Base-by-base conservation (phyloP, 192 early-diverging fungal species). In the Backusella circina region DNA sequence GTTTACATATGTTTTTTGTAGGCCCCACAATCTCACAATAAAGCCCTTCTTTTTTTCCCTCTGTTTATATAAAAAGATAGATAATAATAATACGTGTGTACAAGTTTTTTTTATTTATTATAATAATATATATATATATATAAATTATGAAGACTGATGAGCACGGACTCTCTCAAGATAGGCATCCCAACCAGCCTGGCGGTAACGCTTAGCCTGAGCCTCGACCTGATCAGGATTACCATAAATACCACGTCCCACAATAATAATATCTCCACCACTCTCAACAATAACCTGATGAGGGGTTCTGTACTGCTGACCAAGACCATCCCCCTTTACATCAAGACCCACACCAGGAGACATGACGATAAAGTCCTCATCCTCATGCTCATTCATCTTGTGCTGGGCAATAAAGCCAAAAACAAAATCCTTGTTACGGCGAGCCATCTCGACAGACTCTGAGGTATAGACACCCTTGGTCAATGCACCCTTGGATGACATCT, bases 171-270 rank as follows among this genome's bases (percentile, higher is more conserved):
- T 77, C 33, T 77, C 70, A 66, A 94, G 81, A 78, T 99, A 98
- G 0, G 98, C 98, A 38, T 90, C 84, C 98, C 98, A 99, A n/a
- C 98, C 98, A 36, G 96, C 96, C 72, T 94, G 88, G 69, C 90
- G 89, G 81, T 98, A 99, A 72, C 89, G 86, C 83, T 91, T 86
- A 28, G 95, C 95, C 74, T 97, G 94, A 8, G 69, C 72, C 21
- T 83, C 84, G 1, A 90, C 73, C 79, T 95, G 87, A 28, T 88
- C 86, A n/a, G 90, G 93, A 7, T 90, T 87, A 30, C 93, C 96
- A 78, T 99, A 99, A 75, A 99, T 98, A 26, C 95, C 98, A 61
- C 98, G 87, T 37, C 98, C 98, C 13, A 99, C 98, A 83, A 99
- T 99, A 78, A 99, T 98, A 31, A 99, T 89, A 85, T 99, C 98